Base-by-base conservation (phyloP, 2,329 filamentous ascomycete species). In the Penicillium sp. region DNA sequence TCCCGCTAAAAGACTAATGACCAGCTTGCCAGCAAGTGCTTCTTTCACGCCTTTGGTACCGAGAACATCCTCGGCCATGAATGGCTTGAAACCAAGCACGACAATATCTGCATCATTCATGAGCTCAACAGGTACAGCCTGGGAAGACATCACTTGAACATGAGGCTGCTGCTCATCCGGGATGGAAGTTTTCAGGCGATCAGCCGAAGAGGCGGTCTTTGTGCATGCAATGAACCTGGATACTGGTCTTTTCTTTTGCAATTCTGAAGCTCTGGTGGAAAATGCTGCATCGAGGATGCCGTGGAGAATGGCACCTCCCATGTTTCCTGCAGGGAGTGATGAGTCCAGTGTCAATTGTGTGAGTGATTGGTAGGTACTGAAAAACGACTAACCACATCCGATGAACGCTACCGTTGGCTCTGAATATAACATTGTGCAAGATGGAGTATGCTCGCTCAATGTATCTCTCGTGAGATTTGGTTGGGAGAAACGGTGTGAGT, bases 1-100 rank as follows among this genome's bases (percentile, higher is more conserved):
- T 0, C 82, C 82, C 1, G 81, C 82, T 0, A 78, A 76, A 1
- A 84, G 73, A 62, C 81, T 84, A 66, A 84, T 80, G 11, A 84
- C 64, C 1, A 83, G 71, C 63, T 84, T 84, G 5, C 74, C 73
- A 0, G 70, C 68, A 1, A 84, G 56, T 0, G 79, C 79, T 7
- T 78, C 71, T 0, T 64, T 46, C 1, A 83, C 67, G 0, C 77
- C 78, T 0, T 74, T 62, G 35, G 77, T 64, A 0, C 66, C 65
- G 3, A 84, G 67, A 0, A 81, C 74, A 0, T 69, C 48, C 3
- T 72, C 67, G 0, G 83, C 75, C 55, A 82, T 78, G 7, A 78
- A 73, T 0, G 82, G 82, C 48, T 83, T 80, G 4, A 79, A 79
- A 2, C 72, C 81, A 0, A 84, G 72, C 2, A 84, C 71, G 1